Evolutionary conservation across 441 rosid species (phyloP), one percentile per base, ranked within the genome.

Genomic region (Gossypium aridum): DNA sequence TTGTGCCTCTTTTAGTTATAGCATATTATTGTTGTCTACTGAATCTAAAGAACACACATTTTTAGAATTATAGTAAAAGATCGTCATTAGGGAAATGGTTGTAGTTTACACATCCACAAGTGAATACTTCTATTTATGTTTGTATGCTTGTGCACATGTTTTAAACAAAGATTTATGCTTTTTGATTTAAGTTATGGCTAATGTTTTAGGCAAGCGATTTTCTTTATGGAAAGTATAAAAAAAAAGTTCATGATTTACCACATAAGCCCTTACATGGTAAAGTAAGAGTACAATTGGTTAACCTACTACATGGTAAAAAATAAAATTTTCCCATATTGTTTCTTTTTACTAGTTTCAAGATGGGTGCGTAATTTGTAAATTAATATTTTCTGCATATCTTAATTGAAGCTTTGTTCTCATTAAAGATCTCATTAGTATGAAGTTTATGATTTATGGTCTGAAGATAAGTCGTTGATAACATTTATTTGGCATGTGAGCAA

Each of bases 331-430:
- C 39, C n/a, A 3, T 66, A 23, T 47, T 14, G 39, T 22, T 53
- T 47, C 57, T 45, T 47, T 49, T 67, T 67, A 67, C 57, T 45
- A 45, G 71, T 23, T 66, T 66, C 70, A 66, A 20, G 37, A 14
- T 39, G 7, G 53, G 28, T 64, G 28, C 14, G 4, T 67, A 23
- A 47, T 47, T 47, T 47, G 54, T 67, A 23, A 67, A 67, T 47
- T 47, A 45, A 54, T 45, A 13, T n/a, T 47, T 47, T 2, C 26
- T 68, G 37, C n/a, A 25, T 49, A 19, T 49, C 28, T 23, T 47
- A 45, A 3, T 64, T 64, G 69, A 64, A 64, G 51, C 20, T 64
- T 37, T 37, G n/a, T 39, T 4, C 70, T 39, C 47, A 25, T 65
- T 23, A 64, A 10, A 17, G 26, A 19, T 37, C 69, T 34, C 23